phyloP scores from a whole-genome alignment of 306 rosid genomes.

The Gillenia trifoliata region DNA sequence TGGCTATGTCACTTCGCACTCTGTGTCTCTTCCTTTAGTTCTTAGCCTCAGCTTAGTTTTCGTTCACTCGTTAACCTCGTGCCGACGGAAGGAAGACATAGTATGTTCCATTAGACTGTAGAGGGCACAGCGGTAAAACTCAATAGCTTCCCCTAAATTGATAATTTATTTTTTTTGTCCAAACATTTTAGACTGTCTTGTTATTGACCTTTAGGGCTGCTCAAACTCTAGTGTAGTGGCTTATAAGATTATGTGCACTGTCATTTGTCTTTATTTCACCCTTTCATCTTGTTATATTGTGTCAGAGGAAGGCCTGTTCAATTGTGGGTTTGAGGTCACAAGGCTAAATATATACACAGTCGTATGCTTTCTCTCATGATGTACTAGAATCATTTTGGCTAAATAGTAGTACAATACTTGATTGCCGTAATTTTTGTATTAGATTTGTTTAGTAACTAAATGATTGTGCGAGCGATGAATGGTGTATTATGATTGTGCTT shows the following conservation, averaged over 20 bases:
- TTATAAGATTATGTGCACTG: not conserved
- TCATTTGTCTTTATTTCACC: not conserved
- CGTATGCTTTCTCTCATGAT: conserved; percentile 53
- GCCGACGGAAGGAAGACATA: not conserved
- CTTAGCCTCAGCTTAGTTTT: not conserved
- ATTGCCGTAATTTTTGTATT: no score
- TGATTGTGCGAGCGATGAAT: no score
- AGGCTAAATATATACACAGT: conserved; percentile 90
- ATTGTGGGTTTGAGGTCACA: conserved; percentile 83
- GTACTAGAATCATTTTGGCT: no score
- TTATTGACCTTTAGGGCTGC: conserved; percentile 59
- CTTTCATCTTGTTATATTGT: conserved; percentile 1
- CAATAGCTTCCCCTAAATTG: conserved; percentile 4
- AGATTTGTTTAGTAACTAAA: no score
- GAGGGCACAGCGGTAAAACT: not conserved
- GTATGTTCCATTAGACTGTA: not conserved
- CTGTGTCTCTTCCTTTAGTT: not conserved
- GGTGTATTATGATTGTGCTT: no score
- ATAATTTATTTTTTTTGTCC: no score
- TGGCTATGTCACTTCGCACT: not conserved
- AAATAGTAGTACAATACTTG: no score
- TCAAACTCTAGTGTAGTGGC: conserved; percentile 57
- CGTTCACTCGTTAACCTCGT: not conserved
- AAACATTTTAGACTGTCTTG: conserved; percentile 26
- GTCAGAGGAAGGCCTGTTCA: conserved; percentile 59